Evolutionary conservation across 352 stramenopile species (phyloP), one percentile per base, ranked within the genome.

Genomic region (Globisporangium iwayamae): DNA sequence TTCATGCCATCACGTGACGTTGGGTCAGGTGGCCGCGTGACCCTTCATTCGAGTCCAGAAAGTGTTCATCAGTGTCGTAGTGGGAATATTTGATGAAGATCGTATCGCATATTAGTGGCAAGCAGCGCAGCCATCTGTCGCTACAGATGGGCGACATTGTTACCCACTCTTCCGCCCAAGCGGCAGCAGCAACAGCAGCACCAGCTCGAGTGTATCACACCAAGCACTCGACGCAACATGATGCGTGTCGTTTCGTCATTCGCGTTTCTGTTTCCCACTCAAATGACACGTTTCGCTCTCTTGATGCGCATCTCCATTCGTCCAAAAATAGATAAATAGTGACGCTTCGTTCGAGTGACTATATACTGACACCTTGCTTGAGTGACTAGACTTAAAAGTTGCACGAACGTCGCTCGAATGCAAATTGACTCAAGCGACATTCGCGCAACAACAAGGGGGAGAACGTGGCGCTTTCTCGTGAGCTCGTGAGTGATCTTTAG

Each of bases 241-340:
- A 20, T 41, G 9, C 51, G 18, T 18, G 51, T 57, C 51, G 51
- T 57, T 57, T 57, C 51, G 30, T 57, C 51, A 57, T 57, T 38
- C 18, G 18, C 51, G 1, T 1, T 28, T 14, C 8, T n/a, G 6
- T 57, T 57, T 57, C 51, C 6, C 51, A 1, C 51, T 30, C 51
- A 28, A 7, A 57, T 57, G 51, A 57, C 51, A 57, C 51, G 8
- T 7, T 8, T 8, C 8, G n/a, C 14, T 36, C 9, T 34, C 11
- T 38, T 56, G 50, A 57, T 22, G 51, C 51, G 28, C 51, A 56
- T 56, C 50, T 20, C 50, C 46, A 1, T n/a, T 4, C 20, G 4
- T 18, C 25, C 28, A 14, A 54, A 32, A 32, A 56, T 25, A 20
- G 18, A 4, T 36, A 36, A 1, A 36, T 36, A 36, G 32, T 36